Base-by-base conservation (phyloP, 495 filamentous ascomycete species). In the Talaromyces nanjingensis region DNA sequence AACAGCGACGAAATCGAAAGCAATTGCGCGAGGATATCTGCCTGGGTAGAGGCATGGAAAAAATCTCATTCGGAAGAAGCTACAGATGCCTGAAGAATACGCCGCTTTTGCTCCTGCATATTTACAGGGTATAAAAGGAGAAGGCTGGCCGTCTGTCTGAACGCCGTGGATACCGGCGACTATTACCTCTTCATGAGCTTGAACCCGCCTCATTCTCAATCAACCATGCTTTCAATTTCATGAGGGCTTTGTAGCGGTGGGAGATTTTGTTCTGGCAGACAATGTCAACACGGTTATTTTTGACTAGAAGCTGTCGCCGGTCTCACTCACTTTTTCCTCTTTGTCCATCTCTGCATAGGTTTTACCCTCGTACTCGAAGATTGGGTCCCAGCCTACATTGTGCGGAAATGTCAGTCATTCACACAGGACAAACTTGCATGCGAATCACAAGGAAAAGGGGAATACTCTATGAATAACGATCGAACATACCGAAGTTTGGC, bases 311-410 rank as follows among this genome's bases (percentile, higher is more conserved):
- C 9, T 29, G 22, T 29, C 4, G 14, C 16, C 9, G 6, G 24
- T 14, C 3, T 29, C 53, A 47, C 27, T 68, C 70, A 80, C 79
- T 76, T 99, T 99, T 71, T 87, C 87, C 29, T 76, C 81, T 74
- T 92, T 91, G 56, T 91, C 89, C 94, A 99, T 99, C 79, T 99
- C 94, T 25, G 94, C 96, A 71, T 96, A 98, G 76, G 94, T 98
- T 76, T 91, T 77, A 56, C 93, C 93, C 66, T 93, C 84, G 68
- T 94, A 93, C 76, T 99, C 94, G 68, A 99, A 99, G 57, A 96
- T 89, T 0, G 96, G 86, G 72, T 99, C 94, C 94, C 96, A 98
- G 12, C 92, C 92, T 92, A 49, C 4, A 63, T 42, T 31, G n/a
- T 18, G 9, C 0, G 7, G 31, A 27, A n/a, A 20, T 53, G 37